Percentiles rank a stretch among this genome's conserved stretches.
phyloP scores from a whole-genome alignment of 352 stramenopile species.

The Phytophthora melonis region DNA sequence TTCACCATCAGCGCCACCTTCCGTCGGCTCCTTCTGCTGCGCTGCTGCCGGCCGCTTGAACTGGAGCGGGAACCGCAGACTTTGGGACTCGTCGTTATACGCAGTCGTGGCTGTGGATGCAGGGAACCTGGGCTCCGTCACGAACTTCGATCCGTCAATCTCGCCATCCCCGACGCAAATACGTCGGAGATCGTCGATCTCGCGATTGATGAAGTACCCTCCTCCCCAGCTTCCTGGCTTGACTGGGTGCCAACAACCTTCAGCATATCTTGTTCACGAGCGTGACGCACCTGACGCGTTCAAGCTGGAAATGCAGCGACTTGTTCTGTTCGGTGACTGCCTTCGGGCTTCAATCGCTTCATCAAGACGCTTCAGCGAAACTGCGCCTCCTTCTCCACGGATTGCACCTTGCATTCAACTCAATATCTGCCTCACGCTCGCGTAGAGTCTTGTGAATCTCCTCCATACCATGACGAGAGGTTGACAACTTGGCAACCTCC shows the following conservation, averaged over 20 bases:
- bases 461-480: slow-evolving; percentile 65
- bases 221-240: slow-evolving; percentile 40
- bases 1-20: slow-evolving; percentile 14
- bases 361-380: slow-evolving; percentile 55
- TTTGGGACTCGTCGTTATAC: slow-evolving; percentile 26
- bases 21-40: slow-evolving; percentile 21
- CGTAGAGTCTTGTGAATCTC: slow-evolving; percentile 50
- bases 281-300: slow-evolving; percentile 67
- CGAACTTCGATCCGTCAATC: slow-evolving; percentile 70
- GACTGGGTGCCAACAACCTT: slow-evolving; percentile 32
- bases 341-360: slow-evolving; percentile 57
- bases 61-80: slow-evolving; percentile 23
- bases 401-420: slow-evolving; percentile 55
- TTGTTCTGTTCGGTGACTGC: slow-evolving; percentile 74
- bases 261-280: slow-evolving; percentile 65
- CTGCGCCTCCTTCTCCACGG: slow-evolving; percentile 47
- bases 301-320: slow-evolving; percentile 74
- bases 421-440: slow-evolving; percentile 46
- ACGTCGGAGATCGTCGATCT: slow-evolving; percentile 79
- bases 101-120: slow-evolving; percentile 5
- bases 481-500: slow-evolving; percentile 64
- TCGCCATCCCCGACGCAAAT: slow-evolving; percentile 75
- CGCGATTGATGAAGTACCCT: slow-evolving; percentile 13
- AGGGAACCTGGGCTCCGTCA: slow-evolving; percentile 15
- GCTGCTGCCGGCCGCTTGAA: slow-evolving; percentile 15